Evolutionary conservation across 768 basidiomycete species (phyloP), one percentile per base, ranked within the genome.

Genomic region (Kwoniella sp.): DNA sequence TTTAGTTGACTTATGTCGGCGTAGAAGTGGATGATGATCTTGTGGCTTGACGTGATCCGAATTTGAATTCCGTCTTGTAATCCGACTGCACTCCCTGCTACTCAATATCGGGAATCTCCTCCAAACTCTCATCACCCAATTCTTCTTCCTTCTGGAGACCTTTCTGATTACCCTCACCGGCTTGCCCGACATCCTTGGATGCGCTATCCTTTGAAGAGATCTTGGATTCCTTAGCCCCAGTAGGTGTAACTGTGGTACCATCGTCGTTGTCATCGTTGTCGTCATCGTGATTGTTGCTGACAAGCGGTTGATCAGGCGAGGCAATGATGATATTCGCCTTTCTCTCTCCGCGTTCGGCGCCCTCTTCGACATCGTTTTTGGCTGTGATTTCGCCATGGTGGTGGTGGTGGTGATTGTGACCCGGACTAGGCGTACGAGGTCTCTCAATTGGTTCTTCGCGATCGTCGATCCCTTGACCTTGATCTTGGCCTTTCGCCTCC

Each of bases 71-170:
- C n/a, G n/a, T n/a, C n/a, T n/a, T n/a, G n/a, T n/a, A n/a, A n/a
- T n/a, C n/a, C n/a, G 33, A 13, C 5, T 33, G 33, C 5, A 33
- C 33, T 5, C 33, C 33, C 13, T 6, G 7, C 40, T 44, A 44
- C 10, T 64, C 62, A 12, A 64, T 51, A 53, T 64, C 62, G 52
- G 62, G 62, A 19, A 64, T 64, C 55, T 64, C 62, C 55, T 58
- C 62, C 27, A 58, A 30, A 27, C 56, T 57, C 47, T 55, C 62
- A 4, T 58, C 55, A 7, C 36, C 55, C 3, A n/a, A 25, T 17
- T 57, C 55, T 30, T 24, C 13, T 44, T 56, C 15, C 29, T 50
- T 30, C 30, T 46, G n/a, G n/a, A n/a, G n/a, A n/a, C n/a, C 27
- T 44, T 47, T 25, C 22, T 58, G 19, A 22, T 46, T 29, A 33